These are phyloP conservation scores for Salix viminalis DNA, from an alignment of 345 rosid genomes.

Conservation along the genomic window DNA sequence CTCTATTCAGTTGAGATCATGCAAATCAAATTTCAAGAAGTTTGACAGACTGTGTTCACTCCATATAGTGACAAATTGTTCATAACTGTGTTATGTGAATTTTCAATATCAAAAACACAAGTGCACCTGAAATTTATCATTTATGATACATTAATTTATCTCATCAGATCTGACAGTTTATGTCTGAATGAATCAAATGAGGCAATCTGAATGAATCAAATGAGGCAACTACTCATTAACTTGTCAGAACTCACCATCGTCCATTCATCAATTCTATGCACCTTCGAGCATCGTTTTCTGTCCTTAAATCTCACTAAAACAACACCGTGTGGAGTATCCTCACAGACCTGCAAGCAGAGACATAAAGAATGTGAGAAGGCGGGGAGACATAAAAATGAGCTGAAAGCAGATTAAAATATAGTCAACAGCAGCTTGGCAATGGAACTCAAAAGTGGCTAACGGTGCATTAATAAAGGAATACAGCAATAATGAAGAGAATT, in stretches of 20 bases:
- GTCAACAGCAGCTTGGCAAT: not conserved
- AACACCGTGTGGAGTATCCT: slow-evolving; percentile 86
- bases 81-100: not conserved
- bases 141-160: not conserved
- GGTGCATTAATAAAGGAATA: not conserved
- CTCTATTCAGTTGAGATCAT: not conserved
- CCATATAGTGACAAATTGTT: not conserved
- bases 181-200: not conserved
- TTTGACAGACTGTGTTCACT: not conserved
- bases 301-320: slow-evolving; percentile 83
- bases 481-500: not conserved
- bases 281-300: slow-evolving; percentile 75
- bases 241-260: slow-evolving; percentile 57
- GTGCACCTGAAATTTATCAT: not conserved
- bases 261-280: slow-evolving; percentile 92
- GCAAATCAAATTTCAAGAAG: not conserved
- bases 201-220: not conserved
- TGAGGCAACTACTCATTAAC: not conserved
- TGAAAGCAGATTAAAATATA: not conserved
- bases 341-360: slow-evolving; percentile 59
- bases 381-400: not conserved
- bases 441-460: not conserved
- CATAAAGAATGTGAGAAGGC: not conserved
- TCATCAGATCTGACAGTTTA: not conserved
- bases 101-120: not conserved